Base-by-base conservation (phyloP, 2,329 filamentous ascomycete species). In the Aspergillus ustus region DNA sequence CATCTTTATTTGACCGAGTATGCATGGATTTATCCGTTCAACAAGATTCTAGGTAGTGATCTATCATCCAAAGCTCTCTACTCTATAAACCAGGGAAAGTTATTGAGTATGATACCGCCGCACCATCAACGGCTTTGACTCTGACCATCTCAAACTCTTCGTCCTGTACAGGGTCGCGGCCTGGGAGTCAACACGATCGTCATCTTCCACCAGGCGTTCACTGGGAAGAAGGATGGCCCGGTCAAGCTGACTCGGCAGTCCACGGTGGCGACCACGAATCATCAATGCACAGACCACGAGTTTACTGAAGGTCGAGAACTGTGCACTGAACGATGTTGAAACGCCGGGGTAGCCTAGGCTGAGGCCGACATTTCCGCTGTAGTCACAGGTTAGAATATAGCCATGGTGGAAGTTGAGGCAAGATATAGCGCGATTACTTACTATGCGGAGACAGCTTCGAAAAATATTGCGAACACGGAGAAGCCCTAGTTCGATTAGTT, bases 221-320 rank as follows among this genome's bases (percentile, higher is more conserved):
- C 57, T 63, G 20, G 75, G 75, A 28, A 77, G 67, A 9, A 75
- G 62, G 53, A 78, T 70, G 3, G 78, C 78, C 31, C 78, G 73
- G 70, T 87, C 84, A 63, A 87, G 82, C 51, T 82, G 81, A 37
- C 85, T 82, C 0, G 85, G 84, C 63, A 87, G 69, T 13, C 83
- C 83, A 48, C 84, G 74, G 74, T 87, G 84, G 43, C 84, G 70
- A 1, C 85, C 84, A 59, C 84, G 73, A 28, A 86, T 72, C 84
- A 86, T 86, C 55, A 86, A 81, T 3, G 79, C 79, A 64, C 82
- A 84, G 20, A 86, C 71, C 1, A 87, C 79, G 49, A 87, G 68
- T 71, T 87, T 87, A 66, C 82, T 83, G 54, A 83, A 69, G 4
- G 70, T 77, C 34, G 78, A 77, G 75, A 83, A 84, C 44, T 76